These are phyloP conservation scores for Phytophthora pisi DNA, from an alignment of 352 stramenopile genomes.

Conservation along the genomic window DNA sequence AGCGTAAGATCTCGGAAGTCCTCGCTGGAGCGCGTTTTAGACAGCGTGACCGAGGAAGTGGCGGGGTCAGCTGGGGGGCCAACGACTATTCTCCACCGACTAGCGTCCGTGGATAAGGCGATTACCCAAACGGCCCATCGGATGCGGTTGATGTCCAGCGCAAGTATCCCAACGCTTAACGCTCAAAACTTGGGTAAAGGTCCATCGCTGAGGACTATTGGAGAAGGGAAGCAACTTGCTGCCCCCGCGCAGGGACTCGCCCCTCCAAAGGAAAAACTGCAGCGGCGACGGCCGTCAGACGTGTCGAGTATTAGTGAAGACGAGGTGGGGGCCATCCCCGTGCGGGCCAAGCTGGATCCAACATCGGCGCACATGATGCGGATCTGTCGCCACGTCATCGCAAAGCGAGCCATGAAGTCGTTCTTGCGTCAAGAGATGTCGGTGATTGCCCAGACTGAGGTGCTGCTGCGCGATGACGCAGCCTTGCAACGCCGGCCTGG, in stretches of 20 bases:
- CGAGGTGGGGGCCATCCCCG: slow-evolving; percentile 13
- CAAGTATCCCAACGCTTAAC: slow-evolving; percentile 25
- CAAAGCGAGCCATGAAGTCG: slow-evolving; percentile 68
- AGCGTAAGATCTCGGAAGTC: slow-evolving; percentile 16
- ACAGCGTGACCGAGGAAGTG: slow-evolving; percentile 13
- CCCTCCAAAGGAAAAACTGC: slow-evolving; percentile 16
- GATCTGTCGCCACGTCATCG: slow-evolving; percentile 78
- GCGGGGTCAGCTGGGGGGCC: background rate
- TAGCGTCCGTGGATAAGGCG: slow-evolving; percentile 66
- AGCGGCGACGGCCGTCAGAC: slow-evolving; percentile 12
- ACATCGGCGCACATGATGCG: slow-evolving; percentile 65
- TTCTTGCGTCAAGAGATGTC: slow-evolving; percentile 68
- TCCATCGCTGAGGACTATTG: slow-evolving; percentile 47
- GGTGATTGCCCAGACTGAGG: slow-evolving; percentile 64
- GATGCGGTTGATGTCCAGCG: slow-evolving; percentile 54
- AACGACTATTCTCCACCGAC: slow-evolving; percentile 38
- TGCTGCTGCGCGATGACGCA: slow-evolving; percentile 50
- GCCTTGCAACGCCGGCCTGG: slow-evolving; percentile 41
- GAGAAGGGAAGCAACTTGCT: slow-evolving; percentile 26
- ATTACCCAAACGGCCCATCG: slow-evolving; percentile 70
- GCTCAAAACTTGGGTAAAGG: slow-evolving; percentile 34
- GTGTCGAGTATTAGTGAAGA: slow-evolving; percentile 28
- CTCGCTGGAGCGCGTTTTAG: slow-evolving; percentile 20
- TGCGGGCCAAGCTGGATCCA: slow-evolving; percentile 47
- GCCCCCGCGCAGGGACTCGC: background rate